phyloP scores from a whole-genome alignment of 345 rosid genomes.

The Eucalyptus cladocalyx region DNA sequence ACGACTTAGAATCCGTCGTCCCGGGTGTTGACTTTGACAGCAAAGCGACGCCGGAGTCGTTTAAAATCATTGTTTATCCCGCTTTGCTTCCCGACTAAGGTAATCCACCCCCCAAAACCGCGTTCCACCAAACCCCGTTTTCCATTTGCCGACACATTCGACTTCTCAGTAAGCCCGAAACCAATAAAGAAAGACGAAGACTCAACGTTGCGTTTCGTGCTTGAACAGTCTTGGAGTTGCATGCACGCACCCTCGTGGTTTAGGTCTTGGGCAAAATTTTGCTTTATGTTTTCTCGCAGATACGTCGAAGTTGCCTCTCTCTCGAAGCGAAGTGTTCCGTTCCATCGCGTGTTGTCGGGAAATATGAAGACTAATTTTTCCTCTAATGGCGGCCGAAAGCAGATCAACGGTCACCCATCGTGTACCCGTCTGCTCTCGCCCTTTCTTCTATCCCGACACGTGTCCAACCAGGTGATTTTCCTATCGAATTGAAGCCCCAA shows the following conservation, averaged over 20 bases:
- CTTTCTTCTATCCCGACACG: not conserved
- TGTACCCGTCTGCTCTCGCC: not conserved
- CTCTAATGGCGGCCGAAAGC: not conserved
- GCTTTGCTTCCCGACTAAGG: not conserved
- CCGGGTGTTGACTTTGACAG: not conserved
- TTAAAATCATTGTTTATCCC: not conserved
- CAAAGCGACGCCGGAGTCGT: not conserved
- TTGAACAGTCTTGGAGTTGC: not conserved
- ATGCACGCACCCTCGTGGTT: not conserved
- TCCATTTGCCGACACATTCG: not conserved
- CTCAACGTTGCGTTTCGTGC: not conserved
- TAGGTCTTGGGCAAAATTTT: not conserved
- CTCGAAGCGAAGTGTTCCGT: not conserved
- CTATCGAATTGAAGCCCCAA: not conserved
- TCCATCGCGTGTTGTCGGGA: not conserved
- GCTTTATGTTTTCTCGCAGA: not conserved
- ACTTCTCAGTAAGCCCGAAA: not conserved
- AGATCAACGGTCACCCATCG: not conserved
- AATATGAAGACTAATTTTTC: not conserved
- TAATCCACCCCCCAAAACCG: not conserved
- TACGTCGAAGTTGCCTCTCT: not conserved
- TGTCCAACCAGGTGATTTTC: not conserved
- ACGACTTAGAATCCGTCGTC: not conserved
- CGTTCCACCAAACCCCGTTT: not conserved
- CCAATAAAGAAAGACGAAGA: not conserved